Evolutionary conservation across 176 grass and related monocot genomes (phyloP), one percentile per base, ranked within the genome.

Genomic region (Juncus effusus): DNA sequence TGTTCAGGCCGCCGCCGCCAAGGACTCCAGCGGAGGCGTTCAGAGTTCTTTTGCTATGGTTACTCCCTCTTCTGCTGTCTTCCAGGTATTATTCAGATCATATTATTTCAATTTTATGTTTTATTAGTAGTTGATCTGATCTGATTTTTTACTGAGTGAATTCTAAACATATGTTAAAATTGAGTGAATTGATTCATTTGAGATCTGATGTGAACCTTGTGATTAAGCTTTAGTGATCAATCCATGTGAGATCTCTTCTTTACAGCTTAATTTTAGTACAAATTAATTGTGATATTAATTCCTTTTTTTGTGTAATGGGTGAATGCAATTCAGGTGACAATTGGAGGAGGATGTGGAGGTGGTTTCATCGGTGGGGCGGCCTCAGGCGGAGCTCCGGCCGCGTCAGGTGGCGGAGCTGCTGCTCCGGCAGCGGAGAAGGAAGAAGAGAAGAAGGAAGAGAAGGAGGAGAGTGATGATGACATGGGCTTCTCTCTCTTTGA

Each of bases 401-500:
- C 83, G 42, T 61, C 85, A 11, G 63, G 16, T 19, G 76, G 67
- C 13, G 78, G 55, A 13, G 71, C 54, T 39, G 87, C 76, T 0
- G 78, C 86, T 0, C 79, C 89, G 15, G 81, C 80, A 35, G 81
- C 84, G 59, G 66, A 85, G 61, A 79, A 72, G 5, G 91, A 86
- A 62, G 91, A 90, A 78, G 79, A 95, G 73, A 94, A 95, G 84
- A 77, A 87, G 75, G 84, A 87, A 59, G 91, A 85, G 79, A 90
- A 96, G 63, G 91, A 96, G 74, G 91, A 96, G 57, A 96, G 87
- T 8, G 91, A 96, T 0, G 87, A 96, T 0, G 91, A 96, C 63
- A 79, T 96, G 66, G 91, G 91, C 12, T 96, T 96, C 84, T 96
- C 91, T 28, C 91, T 96, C 64, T 96, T 96, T 0, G 91, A 96